Evolutionary conservation across 805 yeast genomes (phyloP).

Genomic region (Pachysolen tannophilus): DNA sequence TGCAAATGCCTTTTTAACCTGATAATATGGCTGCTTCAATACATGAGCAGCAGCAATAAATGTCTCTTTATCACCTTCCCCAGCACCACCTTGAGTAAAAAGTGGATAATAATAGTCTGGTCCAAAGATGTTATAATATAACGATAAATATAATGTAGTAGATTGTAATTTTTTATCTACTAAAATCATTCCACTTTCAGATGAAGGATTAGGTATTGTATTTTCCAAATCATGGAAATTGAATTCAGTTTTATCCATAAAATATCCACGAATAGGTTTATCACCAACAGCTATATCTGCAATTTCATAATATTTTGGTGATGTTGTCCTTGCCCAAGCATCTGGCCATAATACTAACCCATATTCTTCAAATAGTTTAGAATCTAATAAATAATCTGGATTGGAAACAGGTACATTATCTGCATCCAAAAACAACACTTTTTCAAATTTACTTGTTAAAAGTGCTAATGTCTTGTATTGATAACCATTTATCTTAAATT

Average conservation of each 20-base stretch:
- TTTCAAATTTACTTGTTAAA: slow-evolving; percentile 36
- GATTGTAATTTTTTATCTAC: slow-evolving; percentile 54
- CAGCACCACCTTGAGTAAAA: slow-evolving; percentile 65
- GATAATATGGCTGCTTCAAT: slow-evolving; percentile 41
- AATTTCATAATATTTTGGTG: slow-evolving; percentile 61
- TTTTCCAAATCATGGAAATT: slow-evolving; percentile 56
- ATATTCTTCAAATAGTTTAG: slow-evolving; percentile 38
- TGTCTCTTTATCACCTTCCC: slow-evolving; percentile 79
- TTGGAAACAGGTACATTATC: slow-evolving; percentile 35
- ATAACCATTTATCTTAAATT: slow-evolving; percentile 26
- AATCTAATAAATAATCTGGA: slow-evolving; percentile 27
- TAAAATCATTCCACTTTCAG: slow-evolving; percentile 66
- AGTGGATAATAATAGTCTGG: slow-evolving; percentile 61
- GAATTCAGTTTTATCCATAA: slow-evolving; percentile 21
- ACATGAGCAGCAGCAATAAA: slow-evolving; percentile 61
- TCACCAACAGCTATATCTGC: slow-evolving; percentile 37
- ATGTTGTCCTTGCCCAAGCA: slow-evolving; percentile 70
- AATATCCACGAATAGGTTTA: slow-evolving; percentile 28
- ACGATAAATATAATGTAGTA: slow-evolving; percentile 47
- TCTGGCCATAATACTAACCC: slow-evolving; percentile 77
- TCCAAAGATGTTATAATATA: slow-evolving; percentile 61
- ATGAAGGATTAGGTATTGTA: slow-evolving; percentile 56
- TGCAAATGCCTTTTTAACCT: slow-evolving; percentile 43
- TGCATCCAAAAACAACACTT: slow-evolving; percentile 36
- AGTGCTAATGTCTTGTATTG: slow-evolving; percentile 31